These are phyloP conservation scores for Vigna reflexopilosa DNA, from an alignment of 306 rosid genomes.

Conservation along the genomic window DNA sequence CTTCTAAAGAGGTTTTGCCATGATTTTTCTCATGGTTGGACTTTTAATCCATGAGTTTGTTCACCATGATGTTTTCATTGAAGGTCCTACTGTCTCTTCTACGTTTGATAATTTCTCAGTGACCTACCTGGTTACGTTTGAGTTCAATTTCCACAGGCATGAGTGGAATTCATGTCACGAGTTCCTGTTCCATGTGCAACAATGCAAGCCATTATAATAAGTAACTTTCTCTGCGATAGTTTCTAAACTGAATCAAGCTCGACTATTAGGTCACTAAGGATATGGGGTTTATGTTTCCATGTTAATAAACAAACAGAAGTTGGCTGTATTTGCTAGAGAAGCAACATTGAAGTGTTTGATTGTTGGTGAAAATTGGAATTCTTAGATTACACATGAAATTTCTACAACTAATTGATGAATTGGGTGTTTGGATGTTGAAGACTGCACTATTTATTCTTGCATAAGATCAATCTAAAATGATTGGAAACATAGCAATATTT, in stretches of 20 bases:
- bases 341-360: not conserved
- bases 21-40: slow-evolving; percentile 23
- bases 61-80: slow-evolving; percentile 8
- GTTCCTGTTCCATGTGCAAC: slow-evolving; percentile 14
- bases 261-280: not conserved
- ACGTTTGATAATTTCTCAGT: slow-evolving; percentile 1
- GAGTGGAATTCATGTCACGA: slow-evolving; percentile 4
- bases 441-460: not conserved
- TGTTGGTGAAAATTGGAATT: not conserved
- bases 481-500: not conserved
- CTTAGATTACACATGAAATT: not conserved
- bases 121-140: not conserved
- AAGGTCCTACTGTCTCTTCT: not conserved
- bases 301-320: slow-evolving; percentile 6
- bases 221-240: slow-evolving; percentile 21
- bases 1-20: slow-evolving; percentile 9
- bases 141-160: slow-evolving; percentile 1
- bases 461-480: slow-evolving; percentile 16
- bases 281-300: not conserved
- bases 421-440: slow-evolving; percentile 1
- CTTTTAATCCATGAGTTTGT: not conserved
- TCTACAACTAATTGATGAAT: not conserved
- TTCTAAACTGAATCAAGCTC: not conserved
- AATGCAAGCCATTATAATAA: slow-evolving; percentile 2
- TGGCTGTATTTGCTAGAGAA: not conserved